phyloP scores from a whole-genome alignment of 441 rosid species.

The Erodium chrysanthum region DNA sequence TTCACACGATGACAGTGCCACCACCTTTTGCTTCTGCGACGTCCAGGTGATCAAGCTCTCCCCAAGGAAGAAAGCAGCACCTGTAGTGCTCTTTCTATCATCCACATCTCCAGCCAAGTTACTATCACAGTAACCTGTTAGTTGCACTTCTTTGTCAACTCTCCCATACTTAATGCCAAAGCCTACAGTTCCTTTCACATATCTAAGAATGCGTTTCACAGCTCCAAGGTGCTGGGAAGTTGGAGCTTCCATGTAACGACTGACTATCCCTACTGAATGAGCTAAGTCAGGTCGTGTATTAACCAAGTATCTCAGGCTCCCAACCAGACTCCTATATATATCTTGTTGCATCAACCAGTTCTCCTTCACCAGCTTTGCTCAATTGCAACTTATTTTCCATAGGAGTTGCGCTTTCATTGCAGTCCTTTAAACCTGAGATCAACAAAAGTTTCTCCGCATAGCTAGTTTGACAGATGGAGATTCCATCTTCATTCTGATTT shows the following conservation, averaged over 20 bases:
- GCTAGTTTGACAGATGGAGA: background rate
- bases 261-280: background rate
- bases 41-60: too few relatives aligned
- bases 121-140: background rate
- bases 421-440: background rate
- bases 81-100: too few relatives aligned
- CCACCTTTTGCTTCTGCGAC: too few relatives aligned
- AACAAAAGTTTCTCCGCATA: too few relatives aligned
- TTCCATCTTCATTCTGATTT: background rate
- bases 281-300: background rate
- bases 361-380: background rate
- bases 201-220: background rate
- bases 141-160: background rate
- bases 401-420: background rate
- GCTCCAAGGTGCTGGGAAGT: background rate
- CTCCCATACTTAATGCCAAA: background rate
- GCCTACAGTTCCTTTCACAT: background rate
- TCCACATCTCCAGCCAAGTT: too few relatives aligned
- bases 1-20: background rate
- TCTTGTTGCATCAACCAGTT: background rate
- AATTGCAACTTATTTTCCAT: background rate
- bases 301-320: background rate
- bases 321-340: background rate
- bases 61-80: too few relatives aligned
- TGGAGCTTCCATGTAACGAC: background rate